A percentile compares a stretch with the other conserved stretches of the same genome.
phyloP scores from a whole-genome alignment of 2,329 filamentous ascomycete genomes.

The Trichoderma afroharzianum region DNA sequence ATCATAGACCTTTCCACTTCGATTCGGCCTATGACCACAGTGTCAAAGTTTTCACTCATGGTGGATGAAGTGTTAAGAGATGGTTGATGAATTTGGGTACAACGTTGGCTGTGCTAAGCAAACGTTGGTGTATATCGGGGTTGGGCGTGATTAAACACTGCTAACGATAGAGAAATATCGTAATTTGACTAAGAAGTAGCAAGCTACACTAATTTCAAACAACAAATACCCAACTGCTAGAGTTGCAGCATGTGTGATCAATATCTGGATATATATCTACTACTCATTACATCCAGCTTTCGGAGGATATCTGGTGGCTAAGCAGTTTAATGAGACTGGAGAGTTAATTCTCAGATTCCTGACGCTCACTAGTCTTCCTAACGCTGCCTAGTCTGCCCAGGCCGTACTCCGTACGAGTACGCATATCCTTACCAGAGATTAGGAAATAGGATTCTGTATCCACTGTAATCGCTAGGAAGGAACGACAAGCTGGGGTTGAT shows the following conservation, averaged over 20 bases:
- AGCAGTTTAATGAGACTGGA: neutral
- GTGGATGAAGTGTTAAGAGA: neutral
- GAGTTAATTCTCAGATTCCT: neutral
- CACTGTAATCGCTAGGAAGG: neutral
- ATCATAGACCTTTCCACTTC: neutral
- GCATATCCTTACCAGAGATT: neutral
- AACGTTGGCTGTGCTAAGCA: neutral
- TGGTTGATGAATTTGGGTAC: neutral
- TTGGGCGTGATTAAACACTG: neutral
- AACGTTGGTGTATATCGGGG: neutral
- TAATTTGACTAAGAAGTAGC: neutral
- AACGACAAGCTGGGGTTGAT: neutral
- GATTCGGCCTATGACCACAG: neutral
- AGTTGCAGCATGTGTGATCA: neutral
- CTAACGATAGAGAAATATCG: neutral
- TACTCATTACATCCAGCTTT: neutral
- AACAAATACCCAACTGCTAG: neutral
- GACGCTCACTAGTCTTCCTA: neutral
- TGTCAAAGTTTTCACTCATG: neutral
- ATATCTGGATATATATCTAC: neutral
- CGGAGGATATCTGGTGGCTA: neutral
- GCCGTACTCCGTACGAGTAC: neutral
- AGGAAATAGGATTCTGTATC: neutral
- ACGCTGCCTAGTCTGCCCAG: neutral
- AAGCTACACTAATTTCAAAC: neutral